These are phyloP conservation scores for Neurospora terricola DNA, from an alignment of 495 filamentous ascomycete genomes.

Conservation along the genomic window DNA sequence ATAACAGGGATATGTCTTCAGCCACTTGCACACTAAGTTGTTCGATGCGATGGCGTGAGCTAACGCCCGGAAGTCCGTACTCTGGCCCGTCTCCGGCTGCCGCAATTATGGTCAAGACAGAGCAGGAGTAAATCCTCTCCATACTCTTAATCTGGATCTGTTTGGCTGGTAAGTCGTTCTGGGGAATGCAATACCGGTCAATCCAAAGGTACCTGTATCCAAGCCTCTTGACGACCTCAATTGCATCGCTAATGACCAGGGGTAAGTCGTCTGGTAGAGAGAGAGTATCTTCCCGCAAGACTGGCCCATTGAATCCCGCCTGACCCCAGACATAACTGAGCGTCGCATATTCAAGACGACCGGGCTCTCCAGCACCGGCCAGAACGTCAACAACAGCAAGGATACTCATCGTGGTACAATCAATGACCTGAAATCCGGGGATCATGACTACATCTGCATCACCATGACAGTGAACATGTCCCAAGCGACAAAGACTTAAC, in stretches of 20 bases:
- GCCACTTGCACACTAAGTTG: neutral
- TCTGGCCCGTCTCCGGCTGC: constrained; percentile 10
- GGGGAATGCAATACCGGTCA: constrained; percentile 18
- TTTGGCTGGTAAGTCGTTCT: constrained; percentile 4
- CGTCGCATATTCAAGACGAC: neutral
- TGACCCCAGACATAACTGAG: neutral
- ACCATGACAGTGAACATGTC: neutral
- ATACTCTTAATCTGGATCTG: constrained; percentile 14
- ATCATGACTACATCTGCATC: neutral
- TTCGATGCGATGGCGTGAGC: neutral
- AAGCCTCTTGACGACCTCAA: neutral
- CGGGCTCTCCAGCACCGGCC: too few species aligned
- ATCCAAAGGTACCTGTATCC: constrained; percentile 16
- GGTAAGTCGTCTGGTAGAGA: neutral
- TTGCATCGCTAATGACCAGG: neutral
- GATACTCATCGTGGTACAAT: neutral
- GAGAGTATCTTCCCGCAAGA: neutral
- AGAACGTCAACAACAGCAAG: neutral
- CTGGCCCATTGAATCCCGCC: neutral
- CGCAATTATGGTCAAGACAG: constrained; percentile 14
- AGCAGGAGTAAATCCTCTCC: constrained; percentile 15
- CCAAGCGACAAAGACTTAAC: neutral
- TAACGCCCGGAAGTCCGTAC: constrained; percentile 17
- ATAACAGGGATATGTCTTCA: neutral
- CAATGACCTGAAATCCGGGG: neutral